A percentile compares a stretch with the other conserved stretches of the same genome.
Evolutionary conservation across 495 filamentous ascomycete species (phyloP).

Genomic region (Talaromyces adpressus): DNA sequence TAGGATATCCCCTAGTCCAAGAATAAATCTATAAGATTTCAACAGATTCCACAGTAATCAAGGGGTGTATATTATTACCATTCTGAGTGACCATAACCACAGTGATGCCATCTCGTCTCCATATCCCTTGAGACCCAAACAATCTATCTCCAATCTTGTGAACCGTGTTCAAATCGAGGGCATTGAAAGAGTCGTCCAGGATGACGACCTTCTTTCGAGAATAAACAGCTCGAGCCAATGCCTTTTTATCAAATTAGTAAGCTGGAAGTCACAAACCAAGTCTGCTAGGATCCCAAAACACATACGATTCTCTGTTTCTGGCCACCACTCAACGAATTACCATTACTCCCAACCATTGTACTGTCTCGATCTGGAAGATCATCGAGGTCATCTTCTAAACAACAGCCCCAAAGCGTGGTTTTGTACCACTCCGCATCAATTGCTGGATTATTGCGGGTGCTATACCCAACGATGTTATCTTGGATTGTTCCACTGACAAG

Average conservation of each 20-base stretch:
- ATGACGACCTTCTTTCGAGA: constrained; percentile 40
- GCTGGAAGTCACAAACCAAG: background rate
- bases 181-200: constrained; percentile 46
- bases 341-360: constrained; percentile 73
- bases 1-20: background rate
- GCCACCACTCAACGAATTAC: constrained; percentile 75
- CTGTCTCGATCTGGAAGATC: constrained; percentile 49
- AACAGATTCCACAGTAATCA: background rate
- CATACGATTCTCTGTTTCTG: constrained; percentile 70
- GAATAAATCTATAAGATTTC: background rate
- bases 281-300: constrained; percentile 21
- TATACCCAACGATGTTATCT: constrained; percentile 40
- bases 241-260: background rate
- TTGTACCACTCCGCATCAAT: constrained; percentile 21
- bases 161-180: constrained; percentile 34
- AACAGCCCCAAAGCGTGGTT: constrained; percentile 22
- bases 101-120: constrained; percentile 5
- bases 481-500: constrained; percentile 45
- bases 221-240: constrained; percentile 31
- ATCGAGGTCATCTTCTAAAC: constrained; percentile 20
- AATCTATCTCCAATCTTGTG: constrained; percentile 2
- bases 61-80: background rate
- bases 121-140: constrained; percentile 8
- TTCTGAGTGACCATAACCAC: background rate
- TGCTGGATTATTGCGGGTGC: constrained; percentile 11